Evolutionary conservation across 176 grass and related monocot species (phyloP).

Genomic region (Panicum miliaceum): DNA sequence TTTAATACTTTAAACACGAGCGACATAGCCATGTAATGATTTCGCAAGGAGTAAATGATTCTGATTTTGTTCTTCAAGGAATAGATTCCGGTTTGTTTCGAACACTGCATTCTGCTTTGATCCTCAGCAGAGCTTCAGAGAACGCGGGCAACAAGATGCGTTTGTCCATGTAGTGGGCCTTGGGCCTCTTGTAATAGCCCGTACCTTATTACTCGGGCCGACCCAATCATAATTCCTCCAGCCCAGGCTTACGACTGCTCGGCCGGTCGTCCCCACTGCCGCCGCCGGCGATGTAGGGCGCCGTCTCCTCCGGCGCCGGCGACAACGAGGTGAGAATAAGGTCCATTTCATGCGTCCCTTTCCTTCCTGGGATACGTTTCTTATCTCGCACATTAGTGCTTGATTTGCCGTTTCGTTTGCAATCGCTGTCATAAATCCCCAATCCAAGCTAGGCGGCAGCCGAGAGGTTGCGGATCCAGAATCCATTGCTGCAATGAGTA

Average conservation of each 20-base stretch:
- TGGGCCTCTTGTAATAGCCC: too few relatives aligned
- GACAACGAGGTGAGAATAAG: not conserved
- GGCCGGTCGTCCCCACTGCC: not conserved
- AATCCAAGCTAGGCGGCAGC: not conserved
- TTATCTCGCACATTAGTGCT: not conserved
- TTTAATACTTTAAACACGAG: too few relatives aligned
- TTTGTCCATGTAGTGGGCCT: too few relatives aligned
- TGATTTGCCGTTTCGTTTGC: not conserved
- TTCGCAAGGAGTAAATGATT: too few relatives aligned
- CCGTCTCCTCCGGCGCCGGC: not conserved
- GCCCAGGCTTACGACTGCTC: not conserved
- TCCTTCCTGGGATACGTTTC: not conserved
- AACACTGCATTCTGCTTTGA: too few relatives aligned
- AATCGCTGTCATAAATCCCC: not conserved
- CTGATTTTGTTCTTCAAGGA: too few relatives aligned
- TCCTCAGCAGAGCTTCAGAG: too few relatives aligned
- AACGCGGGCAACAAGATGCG: too few relatives aligned
- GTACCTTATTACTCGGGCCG: too few relatives aligned
- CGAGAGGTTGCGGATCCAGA: not conserved
- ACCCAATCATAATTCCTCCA: not conserved
- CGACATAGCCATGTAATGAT: too few relatives aligned
- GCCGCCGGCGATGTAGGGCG: not conserved
- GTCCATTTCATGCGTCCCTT: not conserved
- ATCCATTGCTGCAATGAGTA: not conserved
- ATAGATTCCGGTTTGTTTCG: too few relatives aligned